Base-by-base conservation (phyloP, 2,329 filamentous ascomycete species). In the Exophiala oligosperma region DNA sequence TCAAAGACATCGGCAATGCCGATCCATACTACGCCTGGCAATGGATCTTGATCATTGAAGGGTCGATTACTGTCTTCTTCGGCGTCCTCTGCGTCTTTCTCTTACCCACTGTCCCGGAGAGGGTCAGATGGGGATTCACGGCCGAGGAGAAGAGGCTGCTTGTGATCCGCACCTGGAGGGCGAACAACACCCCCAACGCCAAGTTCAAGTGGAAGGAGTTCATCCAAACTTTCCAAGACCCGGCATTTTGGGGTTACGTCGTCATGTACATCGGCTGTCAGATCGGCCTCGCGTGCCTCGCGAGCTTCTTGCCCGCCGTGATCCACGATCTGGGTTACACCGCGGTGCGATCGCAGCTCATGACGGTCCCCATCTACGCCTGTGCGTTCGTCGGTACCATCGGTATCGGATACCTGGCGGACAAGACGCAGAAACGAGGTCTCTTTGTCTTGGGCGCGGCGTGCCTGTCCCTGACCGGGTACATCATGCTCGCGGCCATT, bases 321-420 rank as follows among this genome's bases (percentile, higher is more conserved):
- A 88, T 95, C 64, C 77, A 78, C 48, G 76, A 83, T 60, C 67
- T 83, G 64, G 81, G 81, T 4, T 83, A 88, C 73, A 76, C 79
- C 8, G 74, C 79, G 0, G 87, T 87, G 0, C 81, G 73, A 7
- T 83, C 88, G 1, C 90, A 93, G 67, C 78, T 93, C 2, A 79
- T 92, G 47, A 85, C 82, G 8, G 89, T 92, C 0, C 89, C 89
- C 0, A 89, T 89, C 0, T 93, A 93, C 66, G 89, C 84, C 0
- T 82, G 78, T 0, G 90, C 88, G 0, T 87, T 87, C 1, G 66
- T 89, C 1, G 63, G 91, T 1, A 93, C 90, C 0, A 78, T 93
- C 1, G 50, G 76, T 1, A 76, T 92, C 37, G 90, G 92, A 0
- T 92, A 84, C 67, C 74, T 89, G 44, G 91, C 91, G 0, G 92